A percentile compares a stretch with the other conserved stretches of the same genome.
These are phyloP conservation scores for Penicillium ochrochloron DNA, from an alignment of 495 filamentous ascomycete species.

Conservation along the genomic window DNA sequence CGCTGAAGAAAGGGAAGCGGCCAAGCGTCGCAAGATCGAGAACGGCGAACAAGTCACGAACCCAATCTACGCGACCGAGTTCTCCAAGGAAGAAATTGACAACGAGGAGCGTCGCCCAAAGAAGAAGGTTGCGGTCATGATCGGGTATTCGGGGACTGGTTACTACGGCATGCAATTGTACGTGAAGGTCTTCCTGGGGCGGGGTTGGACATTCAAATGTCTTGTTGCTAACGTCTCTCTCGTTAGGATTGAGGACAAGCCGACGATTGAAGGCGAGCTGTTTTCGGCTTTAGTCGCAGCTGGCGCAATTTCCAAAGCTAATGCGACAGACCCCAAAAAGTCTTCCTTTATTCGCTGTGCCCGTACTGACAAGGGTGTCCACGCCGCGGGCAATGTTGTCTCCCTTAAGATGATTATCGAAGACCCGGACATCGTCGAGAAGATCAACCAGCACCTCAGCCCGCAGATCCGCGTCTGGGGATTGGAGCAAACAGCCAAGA, in stretches of 20 bases:
- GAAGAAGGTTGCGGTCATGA: conserved; percentile 90
- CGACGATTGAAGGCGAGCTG: conserved; percentile 96
- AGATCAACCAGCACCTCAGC: conserved; percentile 84
- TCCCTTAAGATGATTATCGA: conserved; percentile 96
- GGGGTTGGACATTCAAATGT: background rate
- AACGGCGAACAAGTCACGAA: conserved; percentile 44
- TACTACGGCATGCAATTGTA: conserved; percentile 96
- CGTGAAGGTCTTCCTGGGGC: background rate
- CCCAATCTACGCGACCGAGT: conserved; percentile 59
- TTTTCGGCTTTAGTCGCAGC: conserved; percentile 88
- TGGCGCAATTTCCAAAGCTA: conserved; percentile 93
- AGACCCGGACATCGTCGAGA: conserved; percentile 81
- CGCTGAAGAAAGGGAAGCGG: conserved; percentile 57
- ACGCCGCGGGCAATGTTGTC: conserved; percentile 94
- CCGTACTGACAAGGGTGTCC: conserved; percentile 95
- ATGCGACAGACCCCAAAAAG: conserved; percentile 95
- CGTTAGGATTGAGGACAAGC: conserved; percentile 61
- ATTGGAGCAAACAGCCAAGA: conserved; percentile 77
- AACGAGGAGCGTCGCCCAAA: conserved; percentile 86
- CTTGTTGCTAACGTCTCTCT: conserved; percentile 21
- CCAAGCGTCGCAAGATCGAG: conserved; percentile 63
- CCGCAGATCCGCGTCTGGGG: conserved; percentile 94
- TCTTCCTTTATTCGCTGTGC: conserved; percentile 93
- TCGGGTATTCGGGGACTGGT: conserved; percentile 95
- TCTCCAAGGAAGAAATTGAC: conserved; percentile 78